Percentiles rank a stretch among this genome's conserved stretches.
phyloP scores from a whole-genome alignment of 192 early-diverging fungal genomes.

The Mycoemilia scoparia region DNA sequence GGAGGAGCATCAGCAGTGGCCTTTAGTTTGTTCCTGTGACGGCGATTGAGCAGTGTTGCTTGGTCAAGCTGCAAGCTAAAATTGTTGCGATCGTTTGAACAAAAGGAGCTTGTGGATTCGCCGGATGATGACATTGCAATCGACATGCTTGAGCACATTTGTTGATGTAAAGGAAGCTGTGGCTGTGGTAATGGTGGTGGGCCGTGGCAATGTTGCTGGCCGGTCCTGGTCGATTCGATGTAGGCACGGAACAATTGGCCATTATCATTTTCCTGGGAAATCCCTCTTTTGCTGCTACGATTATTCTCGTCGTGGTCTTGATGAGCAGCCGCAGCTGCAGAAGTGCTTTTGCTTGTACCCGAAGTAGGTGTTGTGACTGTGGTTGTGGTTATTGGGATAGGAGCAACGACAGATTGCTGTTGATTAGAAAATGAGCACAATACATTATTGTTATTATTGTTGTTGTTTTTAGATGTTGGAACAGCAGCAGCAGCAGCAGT shows the following conservation, averaged over 20 bases:
- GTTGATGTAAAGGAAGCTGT: not conserved
- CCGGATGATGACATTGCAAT: not conserved
- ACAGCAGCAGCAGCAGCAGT: too few species aligned
- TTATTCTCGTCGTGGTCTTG: not conserved
- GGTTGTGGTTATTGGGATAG: too few species aligned
- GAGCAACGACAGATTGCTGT: too few species aligned
- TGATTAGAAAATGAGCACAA: too few species aligned
- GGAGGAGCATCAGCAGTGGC: not conserved
- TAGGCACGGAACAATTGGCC: not conserved
- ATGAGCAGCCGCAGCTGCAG: too few species aligned
- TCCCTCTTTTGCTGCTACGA: not conserved
- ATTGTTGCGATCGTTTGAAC: not conserved
- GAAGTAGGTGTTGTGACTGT: too few species aligned
- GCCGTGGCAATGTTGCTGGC: too few species aligned
- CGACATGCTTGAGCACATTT: not conserved
- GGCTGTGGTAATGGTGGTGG: not conserved
- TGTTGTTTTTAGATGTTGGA: not conserved
- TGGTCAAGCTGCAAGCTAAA: too few species aligned
- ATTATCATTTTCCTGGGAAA: not conserved
- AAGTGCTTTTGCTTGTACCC: too few species aligned
- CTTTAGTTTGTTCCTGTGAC: not conserved
- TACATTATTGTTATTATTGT: constrained; percentile 1
- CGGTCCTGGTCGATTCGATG: not conserved
- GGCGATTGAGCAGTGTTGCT: not conserved
- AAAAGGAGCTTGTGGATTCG: not conserved